Conservation (phyloP, 1,284 basidiomycete species). For the Ceratobasidium sp. region DNA sequence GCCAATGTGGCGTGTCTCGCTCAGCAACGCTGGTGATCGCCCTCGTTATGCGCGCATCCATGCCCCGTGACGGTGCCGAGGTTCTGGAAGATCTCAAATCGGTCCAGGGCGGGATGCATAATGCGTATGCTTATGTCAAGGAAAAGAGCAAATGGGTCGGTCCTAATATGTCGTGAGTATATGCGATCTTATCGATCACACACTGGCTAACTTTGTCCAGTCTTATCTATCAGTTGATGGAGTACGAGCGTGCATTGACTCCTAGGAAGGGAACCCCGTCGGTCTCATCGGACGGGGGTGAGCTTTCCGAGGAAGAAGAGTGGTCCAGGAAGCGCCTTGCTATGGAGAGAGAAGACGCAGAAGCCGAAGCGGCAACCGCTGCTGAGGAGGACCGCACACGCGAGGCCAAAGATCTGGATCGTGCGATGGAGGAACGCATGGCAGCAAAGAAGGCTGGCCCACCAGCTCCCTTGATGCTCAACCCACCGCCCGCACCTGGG, state of each 20-base stretch:
- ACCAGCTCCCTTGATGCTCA: slow-evolving; percentile 64
- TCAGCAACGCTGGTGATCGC: slow-evolving; percentile 93
- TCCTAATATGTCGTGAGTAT: slow-evolving; percentile 91
- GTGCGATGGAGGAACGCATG: slow-evolving; percentile 79
- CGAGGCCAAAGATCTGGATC: slow-evolving; percentile 76
- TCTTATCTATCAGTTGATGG: slow-evolving; percentile 93
- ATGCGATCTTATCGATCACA: slow-evolving; percentile 36
- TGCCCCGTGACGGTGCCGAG: slow-evolving; percentile 67
- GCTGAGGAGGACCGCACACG: slow-evolving; percentile 45
- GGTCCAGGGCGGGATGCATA: slow-evolving; percentile 79
- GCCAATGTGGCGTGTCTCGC: slow-evolving; percentile 94
- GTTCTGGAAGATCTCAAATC: slow-evolving; percentile 77
- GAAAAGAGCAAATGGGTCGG: slow-evolving; percentile 85
- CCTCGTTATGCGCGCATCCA: slow-evolving; percentile 91
- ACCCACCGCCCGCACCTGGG: slow-evolving; percentile 45
- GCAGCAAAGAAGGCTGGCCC: slow-evolving; percentile 69
- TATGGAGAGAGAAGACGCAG: slow-evolving; percentile 67
- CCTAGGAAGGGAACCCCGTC: slow-evolving; percentile 51
- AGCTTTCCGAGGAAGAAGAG: slow-evolving; percentile 71
- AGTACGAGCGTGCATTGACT: slow-evolving; percentile 82
- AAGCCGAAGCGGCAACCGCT: slow-evolving; percentile 46
- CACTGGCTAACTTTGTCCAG: slow-evolving; percentile 54
- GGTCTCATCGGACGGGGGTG: slow-evolving; percentile 57
- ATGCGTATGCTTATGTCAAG: slow-evolving; percentile 89
- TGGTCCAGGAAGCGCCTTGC: slow-evolving; percentile 75